phyloP scores from a whole-genome alignment of 164 flowering plant species.

The Aristolochia fimbriata region DNA sequence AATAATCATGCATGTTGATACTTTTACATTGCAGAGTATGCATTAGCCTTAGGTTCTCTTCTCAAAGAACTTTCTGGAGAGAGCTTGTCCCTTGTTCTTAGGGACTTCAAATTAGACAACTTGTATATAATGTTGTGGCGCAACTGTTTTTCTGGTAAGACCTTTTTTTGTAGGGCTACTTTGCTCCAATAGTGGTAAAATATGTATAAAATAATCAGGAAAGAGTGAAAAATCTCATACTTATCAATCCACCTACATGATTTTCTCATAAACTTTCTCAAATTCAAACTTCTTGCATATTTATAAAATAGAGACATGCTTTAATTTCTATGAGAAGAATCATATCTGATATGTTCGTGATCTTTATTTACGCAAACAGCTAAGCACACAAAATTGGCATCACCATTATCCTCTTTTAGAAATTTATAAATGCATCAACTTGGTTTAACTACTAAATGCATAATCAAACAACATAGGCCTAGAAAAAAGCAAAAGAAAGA shows the following conservation, averaged over 20 bases:
- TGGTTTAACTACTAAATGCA: conserved; percentile 1
- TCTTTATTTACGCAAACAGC: conserved; percentile 43
- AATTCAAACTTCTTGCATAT: too few relatives aligned
- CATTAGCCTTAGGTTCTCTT: conserved; percentile 63
- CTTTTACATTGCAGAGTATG: conserved; percentile 47
- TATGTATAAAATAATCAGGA: conserved; percentile 71
- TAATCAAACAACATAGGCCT: background rate
- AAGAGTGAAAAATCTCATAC: conserved; percentile 62
- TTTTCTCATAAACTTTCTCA: background rate
- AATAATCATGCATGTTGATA: background rate
- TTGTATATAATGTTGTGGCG: background rate
- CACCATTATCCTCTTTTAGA: conserved; percentile 79
- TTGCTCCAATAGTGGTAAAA: conserved; percentile 76
- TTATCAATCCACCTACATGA: conserved; percentile 85
- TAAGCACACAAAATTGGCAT: conserved; percentile 75
- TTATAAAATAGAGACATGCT: background rate
- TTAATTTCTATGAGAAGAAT: background rate
- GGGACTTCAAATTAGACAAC: conserved; percentile 28
- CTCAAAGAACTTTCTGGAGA: conserved; percentile 34
- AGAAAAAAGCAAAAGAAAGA: too few relatives aligned
- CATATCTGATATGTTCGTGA: conserved; percentile 4
- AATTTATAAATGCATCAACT: conserved; percentile 39
- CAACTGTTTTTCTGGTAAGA: background rate
- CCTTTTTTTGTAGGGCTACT: conserved; percentile 65
- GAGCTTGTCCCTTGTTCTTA: conserved; percentile 80